Evolutionary conservation across 1,139 yeast genomes (phyloP).

Genomic region (Nakaseomyces bracarensis): DNA sequence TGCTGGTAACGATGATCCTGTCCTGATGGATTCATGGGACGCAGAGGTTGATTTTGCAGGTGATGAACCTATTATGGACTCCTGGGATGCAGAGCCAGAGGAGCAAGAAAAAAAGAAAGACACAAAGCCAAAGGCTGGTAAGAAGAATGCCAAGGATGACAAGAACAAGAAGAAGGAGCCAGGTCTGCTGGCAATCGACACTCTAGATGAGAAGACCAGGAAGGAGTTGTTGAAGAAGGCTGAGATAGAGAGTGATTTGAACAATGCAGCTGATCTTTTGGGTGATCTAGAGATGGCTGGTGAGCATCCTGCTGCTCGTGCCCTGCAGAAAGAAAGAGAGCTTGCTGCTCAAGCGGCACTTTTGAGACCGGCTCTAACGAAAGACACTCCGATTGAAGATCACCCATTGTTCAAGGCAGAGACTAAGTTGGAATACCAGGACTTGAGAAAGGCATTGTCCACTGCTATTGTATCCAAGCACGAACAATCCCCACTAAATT

Average conservation of each 20-base stretch:
- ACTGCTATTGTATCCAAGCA: slow-evolving; percentile 59
- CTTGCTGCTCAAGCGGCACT: slow-evolving; percentile 34
- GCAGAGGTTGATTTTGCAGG: slow-evolving; percentile 43
- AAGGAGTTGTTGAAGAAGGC: slow-evolving; percentile 68
- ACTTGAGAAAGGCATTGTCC: slow-evolving; percentile 68
- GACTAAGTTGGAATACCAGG: slow-evolving; percentile 74
- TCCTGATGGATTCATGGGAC: slow-evolving; percentile 69
- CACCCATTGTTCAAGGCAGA: slow-evolving; percentile 78
- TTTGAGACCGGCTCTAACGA: slow-evolving; percentile 39
- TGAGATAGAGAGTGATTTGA: slow-evolving; percentile 76
- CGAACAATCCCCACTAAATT: slow-evolving; percentile 56
- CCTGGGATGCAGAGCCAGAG: slow-evolving; percentile 70
- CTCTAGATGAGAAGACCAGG: slow-evolving; percentile 57
- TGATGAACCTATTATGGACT: slow-evolving; percentile 66
- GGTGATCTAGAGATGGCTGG: slow-evolving; percentile 75
- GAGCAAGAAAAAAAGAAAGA: slow-evolving; percentile 37
- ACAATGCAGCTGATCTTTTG: slow-evolving; percentile 86
- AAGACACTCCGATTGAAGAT: slow-evolving; percentile 59
- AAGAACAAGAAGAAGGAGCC: slow-evolving; percentile 27
- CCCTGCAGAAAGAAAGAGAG: slow-evolving; percentile 44
- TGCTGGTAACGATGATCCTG: slow-evolving; percentile 39
- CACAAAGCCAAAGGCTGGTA: slow-evolving; percentile 36
- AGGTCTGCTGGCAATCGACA: slow-evolving; percentile 46
- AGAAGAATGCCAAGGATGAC: slow-evolving; percentile 24
- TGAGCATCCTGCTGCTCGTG: slow-evolving; percentile 61